Percentiles rank a stretch among this genome's conserved stretches.
These are phyloP conservation scores for Parasarocladium wereldwijsianum DNA, from an alignment of 2,329 filamentous ascomycete genomes.

Conservation along the genomic window DNA sequence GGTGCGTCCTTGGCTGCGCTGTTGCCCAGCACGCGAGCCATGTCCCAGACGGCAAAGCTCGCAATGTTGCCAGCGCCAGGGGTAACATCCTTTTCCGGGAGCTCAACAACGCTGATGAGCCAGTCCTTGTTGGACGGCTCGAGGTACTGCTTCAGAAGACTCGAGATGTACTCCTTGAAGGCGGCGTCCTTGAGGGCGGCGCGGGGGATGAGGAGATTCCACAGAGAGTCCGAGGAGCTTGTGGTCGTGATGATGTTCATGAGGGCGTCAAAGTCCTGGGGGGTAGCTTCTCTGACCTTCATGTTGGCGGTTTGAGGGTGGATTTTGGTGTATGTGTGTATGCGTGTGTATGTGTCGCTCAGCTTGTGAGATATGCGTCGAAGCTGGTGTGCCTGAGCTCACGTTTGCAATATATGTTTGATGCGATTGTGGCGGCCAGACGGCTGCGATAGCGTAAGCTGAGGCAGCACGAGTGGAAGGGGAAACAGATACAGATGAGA, in stretches of 20 bases:
- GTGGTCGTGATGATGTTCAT: slow-evolving; percentile 3
- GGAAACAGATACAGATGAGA: neutral
- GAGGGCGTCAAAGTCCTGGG: slow-evolving; percentile 4
- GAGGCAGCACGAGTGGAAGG: neutral
- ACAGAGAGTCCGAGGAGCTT: slow-evolving; percentile 5
- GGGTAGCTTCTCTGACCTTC: slow-evolving; percentile 4
- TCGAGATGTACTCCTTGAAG: slow-evolving; percentile 6
- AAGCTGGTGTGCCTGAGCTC: neutral
- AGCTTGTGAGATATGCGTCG: too few relatives aligned
- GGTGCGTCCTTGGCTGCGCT: neutral
- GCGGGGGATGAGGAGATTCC: slow-evolving; percentile 5
- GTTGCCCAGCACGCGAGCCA: slow-evolving; percentile 5
- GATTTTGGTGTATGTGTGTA: neutral
- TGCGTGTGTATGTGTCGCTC: neutral
- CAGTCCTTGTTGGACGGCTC: slow-evolving; percentile 8
- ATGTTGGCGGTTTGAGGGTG: neutral
- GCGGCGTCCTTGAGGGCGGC: slow-evolving; percentile 6
- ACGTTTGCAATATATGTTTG: neutral
- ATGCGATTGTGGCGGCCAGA: neutral
- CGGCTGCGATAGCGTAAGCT: neutral
- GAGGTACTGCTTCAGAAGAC: slow-evolving; percentile 7
- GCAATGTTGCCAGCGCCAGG: slow-evolving; percentile 5
- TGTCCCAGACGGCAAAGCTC: slow-evolving; percentile 9
- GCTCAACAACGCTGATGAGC: slow-evolving; percentile 8
- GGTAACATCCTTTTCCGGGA: slow-evolving; percentile 4